Base-by-base conservation (phyloP, 2,329 filamentous ascomycete genomes). In the Ceratocystis harringtonii region DNA sequence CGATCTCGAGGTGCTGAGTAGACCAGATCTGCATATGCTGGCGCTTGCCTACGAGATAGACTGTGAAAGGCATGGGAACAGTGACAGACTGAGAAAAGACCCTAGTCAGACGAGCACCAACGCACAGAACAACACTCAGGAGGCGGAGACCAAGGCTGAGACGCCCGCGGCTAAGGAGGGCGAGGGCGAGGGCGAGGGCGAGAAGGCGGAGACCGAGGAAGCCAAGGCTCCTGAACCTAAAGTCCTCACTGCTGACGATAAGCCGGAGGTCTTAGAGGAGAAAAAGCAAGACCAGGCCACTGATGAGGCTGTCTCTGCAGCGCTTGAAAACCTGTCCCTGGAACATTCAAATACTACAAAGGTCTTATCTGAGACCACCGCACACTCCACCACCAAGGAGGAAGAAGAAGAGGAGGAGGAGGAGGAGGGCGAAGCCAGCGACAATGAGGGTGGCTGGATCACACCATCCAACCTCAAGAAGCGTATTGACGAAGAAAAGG, bases 11-110 rank as follows among this genome's bases (percentile, higher is more conserved):
- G 92, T 96, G 0, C 78, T 99, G 67, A 96, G 92, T 76, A 85
- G 82, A 72, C 88, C 91, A 1, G 94, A 99, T 84, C 78, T 97
- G 68, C 88, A 95, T 70, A 82, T 99, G 50, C 78, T 97, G 72
- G 94, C 92, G 7, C 78, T 99, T 65, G 88, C 90, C 0, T 97
- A 97, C 74, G 94, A 99, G 74, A 74, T 97, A n/a, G 92, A 97
- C 71, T 88, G 89, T 71, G 92, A 97, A 78, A 80, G 86, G 67
- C 95, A 95, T 73, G 84, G 86, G n/a, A 36, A n/a, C 60, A 60
- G 64, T 61, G 58, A 67, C 32, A 52, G 66, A 67, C 32, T 41
- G 63, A 30, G 64, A 58, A 60, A 60, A 17, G 65, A 69, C 62
- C 62, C 68, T 32, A 22, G 63, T 63, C 67, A 68, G 65, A 68